phyloP scores from a whole-genome alignment of 331 rosid genomes.

The Pyracantha coccinea region DNA sequence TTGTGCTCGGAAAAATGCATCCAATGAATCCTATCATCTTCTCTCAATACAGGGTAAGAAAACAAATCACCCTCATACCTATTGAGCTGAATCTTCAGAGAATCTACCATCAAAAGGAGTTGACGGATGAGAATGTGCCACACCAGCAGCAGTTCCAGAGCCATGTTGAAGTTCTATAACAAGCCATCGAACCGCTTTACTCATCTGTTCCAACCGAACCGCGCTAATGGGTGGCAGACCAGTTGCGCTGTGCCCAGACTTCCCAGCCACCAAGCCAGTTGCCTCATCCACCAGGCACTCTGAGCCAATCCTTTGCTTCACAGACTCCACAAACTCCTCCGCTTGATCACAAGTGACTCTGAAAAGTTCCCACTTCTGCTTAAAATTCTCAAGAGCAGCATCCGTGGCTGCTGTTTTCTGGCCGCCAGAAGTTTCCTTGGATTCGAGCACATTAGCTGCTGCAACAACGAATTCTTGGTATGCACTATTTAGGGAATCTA shows the following conservation, averaged over 20 bases:
- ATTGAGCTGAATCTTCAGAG: slow-evolving; percentile 39
- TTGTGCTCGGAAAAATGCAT: background rate
- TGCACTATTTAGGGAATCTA: slow-evolving; percentile 61
- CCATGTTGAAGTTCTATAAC: slow-evolving; percentile 81
- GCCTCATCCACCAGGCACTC: slow-evolving; percentile 90
- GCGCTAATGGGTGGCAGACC: slow-evolving; percentile 81
- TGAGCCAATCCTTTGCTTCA: slow-evolving; percentile 82
- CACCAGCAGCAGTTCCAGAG: slow-evolving; percentile 53
- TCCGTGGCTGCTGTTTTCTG: slow-evolving; percentile 52
- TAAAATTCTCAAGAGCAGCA: slow-evolving; percentile 66
- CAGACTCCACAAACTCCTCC: slow-evolving; percentile 81
- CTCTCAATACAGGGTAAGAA: background rate
- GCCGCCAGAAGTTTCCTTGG: slow-evolving; percentile 47
- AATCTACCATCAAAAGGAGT: slow-evolving; percentile 66
- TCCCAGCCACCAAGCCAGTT: slow-evolving; percentile 53
- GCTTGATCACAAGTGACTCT: slow-evolving; percentile 83
- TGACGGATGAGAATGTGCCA: slow-evolving; percentile 55
- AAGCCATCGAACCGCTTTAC: slow-evolving; percentile 82
- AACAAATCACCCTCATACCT: slow-evolving; percentile 12
- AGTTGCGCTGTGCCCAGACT: slow-evolving; percentile 46
- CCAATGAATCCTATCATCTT: background rate
- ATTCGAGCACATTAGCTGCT: slow-evolving; percentile 59
- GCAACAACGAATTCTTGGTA: slow-evolving; percentile 76
- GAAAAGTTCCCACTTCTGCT: slow-evolving; percentile 83
- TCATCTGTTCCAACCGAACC: slow-evolving; percentile 84